A percentile compares a stretch with the other conserved stretches of the same genome.
Evolutionary conservation across 345 rosid genomes (phyloP).

Genomic region (Erysimum cheiranthoides): DNA sequence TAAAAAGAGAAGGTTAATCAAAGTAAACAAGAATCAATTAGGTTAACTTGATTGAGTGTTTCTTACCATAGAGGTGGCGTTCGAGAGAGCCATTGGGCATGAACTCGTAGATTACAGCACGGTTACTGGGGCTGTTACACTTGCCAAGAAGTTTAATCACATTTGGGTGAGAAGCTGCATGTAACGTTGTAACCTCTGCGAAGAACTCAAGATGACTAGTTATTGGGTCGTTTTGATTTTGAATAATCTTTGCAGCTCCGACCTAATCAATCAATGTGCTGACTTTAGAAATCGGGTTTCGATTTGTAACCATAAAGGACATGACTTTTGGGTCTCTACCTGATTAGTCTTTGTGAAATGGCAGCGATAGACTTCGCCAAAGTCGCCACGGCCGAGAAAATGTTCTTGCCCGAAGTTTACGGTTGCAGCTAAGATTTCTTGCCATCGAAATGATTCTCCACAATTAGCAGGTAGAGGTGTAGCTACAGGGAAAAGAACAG

Average conservation of each 20-base stretch:
- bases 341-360: neutral
- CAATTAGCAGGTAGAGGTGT: neutral
- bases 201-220: slow-evolving; percentile 68
- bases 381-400: slow-evolving; percentile 7
- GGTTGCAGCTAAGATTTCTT: neutral
- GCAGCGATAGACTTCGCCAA: slow-evolving; percentile 33
- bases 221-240: slow-evolving; percentile 48
- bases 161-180: slow-evolving; percentile 66
- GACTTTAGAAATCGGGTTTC: slow-evolving; percentile 9
- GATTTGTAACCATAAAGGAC: neutral
- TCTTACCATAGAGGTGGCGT: slow-evolving; percentile 59
- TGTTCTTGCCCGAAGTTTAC: neutral
- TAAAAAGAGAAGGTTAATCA: neutral
- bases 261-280: slow-evolving; percentile 41
- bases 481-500: neutral
- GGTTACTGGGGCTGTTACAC: slow-evolving; percentile 61
- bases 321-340: slow-evolving; percentile 17
- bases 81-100: slow-evolving; percentile 82
- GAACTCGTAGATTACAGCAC: slow-evolving; percentile 70
- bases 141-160: slow-evolving; percentile 70
- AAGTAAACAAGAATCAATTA: neutral
- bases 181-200: slow-evolving; percentile 66
- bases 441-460: neutral
- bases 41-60: neutral
- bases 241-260: slow-evolving; percentile 75